A percentile compares a stretch with the other conserved stretches of the same genome.
Evolutionary conservation across 225 moss, liverwort and hornwort genomes (phyloP).

Genomic region (Sphagnum contortum): DNA sequence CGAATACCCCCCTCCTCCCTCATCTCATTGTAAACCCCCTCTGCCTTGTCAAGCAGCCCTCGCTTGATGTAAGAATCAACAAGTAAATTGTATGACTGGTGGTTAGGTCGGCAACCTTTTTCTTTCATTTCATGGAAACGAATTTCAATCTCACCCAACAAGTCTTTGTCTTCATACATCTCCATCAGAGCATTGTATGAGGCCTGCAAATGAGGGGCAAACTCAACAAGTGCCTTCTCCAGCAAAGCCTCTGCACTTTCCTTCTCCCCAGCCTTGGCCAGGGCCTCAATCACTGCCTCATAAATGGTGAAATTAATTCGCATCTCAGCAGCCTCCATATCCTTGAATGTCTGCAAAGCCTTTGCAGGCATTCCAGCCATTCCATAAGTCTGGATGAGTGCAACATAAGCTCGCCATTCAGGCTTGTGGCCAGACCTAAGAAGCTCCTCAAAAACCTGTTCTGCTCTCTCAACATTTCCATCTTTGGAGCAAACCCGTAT

Average conservation of each 20-base stretch:
- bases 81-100: constrained; percentile 58
- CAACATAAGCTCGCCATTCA: constrained; percentile 54
- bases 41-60: constrained; percentile 53
- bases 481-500: constrained; percentile 57
- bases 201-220: constrained; percentile 44
- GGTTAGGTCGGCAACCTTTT: constrained; percentile 59
- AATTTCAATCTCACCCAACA: constrained; percentile 41
- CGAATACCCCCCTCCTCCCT: constrained; percentile 28
- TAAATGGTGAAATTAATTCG: constrained; percentile 42
- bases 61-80: constrained; percentile 57
- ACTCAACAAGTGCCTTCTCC: constrained; percentile 46
- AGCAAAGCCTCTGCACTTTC: constrained; percentile 46
- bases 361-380: constrained; percentile 52
- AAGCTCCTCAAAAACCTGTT: constrained; percentile 52
- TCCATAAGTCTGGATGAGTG: constrained; percentile 71
- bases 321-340: constrained; percentile 45
- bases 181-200: constrained; percentile 70
- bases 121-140: constrained; percentile 57
- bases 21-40: constrained; percentile 47
- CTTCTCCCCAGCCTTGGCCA: constrained; percentile 33
- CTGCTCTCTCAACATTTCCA: constrained; percentile 42
- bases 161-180: constrained; percentile 46
- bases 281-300: constrained; percentile 62
- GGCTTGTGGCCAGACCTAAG: constrained; percentile 45
- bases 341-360: constrained; percentile 41